These are phyloP conservation scores for Biscutella laevigata DNA, from an alignment of 441 rosid species.

Conservation along the genomic window DNA sequence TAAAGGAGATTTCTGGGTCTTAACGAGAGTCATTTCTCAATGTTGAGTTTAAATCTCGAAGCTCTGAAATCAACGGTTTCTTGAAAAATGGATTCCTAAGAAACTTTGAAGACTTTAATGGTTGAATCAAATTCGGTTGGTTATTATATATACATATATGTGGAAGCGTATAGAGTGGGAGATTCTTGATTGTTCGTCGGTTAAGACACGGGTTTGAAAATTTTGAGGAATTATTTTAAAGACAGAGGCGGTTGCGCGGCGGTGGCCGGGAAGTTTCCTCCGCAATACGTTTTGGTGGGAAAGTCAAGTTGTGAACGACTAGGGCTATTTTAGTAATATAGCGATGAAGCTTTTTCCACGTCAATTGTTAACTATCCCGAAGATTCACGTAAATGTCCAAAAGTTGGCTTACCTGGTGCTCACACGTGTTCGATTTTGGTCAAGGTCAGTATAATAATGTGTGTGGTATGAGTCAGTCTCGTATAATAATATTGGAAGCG, in stretches of 20 bases:
- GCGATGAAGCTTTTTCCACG: no score
- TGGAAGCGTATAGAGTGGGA: background rate
- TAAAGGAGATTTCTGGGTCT: conserved; percentile 10
- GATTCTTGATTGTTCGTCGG: conserved; percentile 9
- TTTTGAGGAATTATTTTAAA: background rate
- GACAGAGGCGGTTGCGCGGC: conserved; percentile 23
- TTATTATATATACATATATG: conserved; percentile 3
- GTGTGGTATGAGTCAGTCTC: no score
- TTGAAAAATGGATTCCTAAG: no score
- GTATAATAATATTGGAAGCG: no score
- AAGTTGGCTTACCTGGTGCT: no score
- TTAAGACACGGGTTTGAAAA: conserved; percentile 23
- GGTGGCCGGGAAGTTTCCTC: conserved; percentile 26
- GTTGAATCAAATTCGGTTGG: no score
- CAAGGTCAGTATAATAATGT: no score
- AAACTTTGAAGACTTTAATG: no score
- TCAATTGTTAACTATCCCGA: no score
- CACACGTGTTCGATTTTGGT: no score
- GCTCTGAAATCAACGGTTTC: no score
- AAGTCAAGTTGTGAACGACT: conserved; percentile 15
- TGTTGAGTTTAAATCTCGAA: background rate
- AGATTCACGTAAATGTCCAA: no score
- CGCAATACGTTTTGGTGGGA: background rate
- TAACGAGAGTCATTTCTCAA: conserved; percentile 9
- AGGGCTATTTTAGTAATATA: background rate